phyloP scores from a whole-genome alignment of 176 grass and related monocot genomes.

The Saccharum spontaneum region DNA sequence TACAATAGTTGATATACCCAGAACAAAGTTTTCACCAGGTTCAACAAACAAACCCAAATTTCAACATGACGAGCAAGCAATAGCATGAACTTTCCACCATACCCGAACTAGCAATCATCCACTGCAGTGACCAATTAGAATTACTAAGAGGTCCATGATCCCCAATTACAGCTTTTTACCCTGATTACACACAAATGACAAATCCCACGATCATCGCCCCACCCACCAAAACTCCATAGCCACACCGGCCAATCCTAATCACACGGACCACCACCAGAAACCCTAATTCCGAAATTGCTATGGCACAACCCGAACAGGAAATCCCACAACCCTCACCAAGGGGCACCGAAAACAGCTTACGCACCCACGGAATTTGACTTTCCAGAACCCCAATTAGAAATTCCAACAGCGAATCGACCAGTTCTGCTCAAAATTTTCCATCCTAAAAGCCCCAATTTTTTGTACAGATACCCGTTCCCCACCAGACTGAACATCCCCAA shows the following conservation, averaged over 20 bases:
- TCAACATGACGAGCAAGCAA: background rate
- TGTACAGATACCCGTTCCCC: background rate
- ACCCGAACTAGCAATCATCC: background rate
- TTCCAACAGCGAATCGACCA: background rate
- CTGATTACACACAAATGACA: background rate
- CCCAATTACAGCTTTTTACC: background rate
- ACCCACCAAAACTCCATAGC: background rate
- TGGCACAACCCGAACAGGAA: background rate
- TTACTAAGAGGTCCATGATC: background rate
- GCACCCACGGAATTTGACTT: background rate
- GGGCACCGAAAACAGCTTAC: background rate
- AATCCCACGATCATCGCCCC: background rate
- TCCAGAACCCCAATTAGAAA: background rate
- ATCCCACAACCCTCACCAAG: background rate
- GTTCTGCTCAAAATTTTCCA: background rate
- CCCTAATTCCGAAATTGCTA: slow-evolving; percentile 9
- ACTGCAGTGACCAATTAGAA: background rate
- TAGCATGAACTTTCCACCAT: background rate
- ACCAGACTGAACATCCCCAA: background rate
- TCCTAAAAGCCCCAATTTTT: background rate
- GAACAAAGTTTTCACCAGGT: background rate
- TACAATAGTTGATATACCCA: background rate
- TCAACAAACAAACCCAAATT: background rate
- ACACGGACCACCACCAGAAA: background rate
- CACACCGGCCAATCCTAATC: background rate